phyloP scores from a whole-genome alignment of 129 eudicot genomes.

The Sambucus nigra region DNA sequence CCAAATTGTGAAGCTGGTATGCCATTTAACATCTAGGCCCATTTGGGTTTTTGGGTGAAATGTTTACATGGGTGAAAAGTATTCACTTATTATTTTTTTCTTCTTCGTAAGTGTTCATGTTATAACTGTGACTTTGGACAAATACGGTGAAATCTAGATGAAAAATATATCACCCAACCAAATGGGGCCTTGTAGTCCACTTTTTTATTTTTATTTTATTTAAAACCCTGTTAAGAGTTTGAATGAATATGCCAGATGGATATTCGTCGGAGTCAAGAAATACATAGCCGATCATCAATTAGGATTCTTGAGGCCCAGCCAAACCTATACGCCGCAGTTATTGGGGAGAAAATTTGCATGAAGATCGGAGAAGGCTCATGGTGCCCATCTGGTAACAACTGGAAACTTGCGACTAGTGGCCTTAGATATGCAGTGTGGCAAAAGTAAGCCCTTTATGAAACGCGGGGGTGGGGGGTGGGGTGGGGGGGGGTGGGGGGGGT shows the following conservation, averaged over 20 bases:
- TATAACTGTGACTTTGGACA: too few species aligned
- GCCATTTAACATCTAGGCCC: conserved; percentile 1
- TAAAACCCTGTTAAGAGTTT: background rate
- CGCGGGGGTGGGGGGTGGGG: conserved; percentile 3
- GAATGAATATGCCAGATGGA: conserved; percentile 38
- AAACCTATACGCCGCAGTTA: conserved; percentile 69
- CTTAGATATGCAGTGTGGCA: conserved; percentile 86
- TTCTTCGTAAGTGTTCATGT: too few species aligned
- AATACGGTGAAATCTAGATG: too few species aligned
- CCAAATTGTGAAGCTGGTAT: conserved; percentile 80
- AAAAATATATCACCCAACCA: too few species aligned
- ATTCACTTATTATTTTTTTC: too few species aligned
- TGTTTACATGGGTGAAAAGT: too few species aligned
- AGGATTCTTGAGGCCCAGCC: conserved; percentile 67
- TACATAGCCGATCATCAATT: conserved; percentile 64
- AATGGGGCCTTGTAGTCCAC: too few species aligned
- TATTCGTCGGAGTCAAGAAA: conserved; percentile 52
- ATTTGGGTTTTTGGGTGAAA: too few species aligned
- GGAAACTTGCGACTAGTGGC: conserved; percentile 80
- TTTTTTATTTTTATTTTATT: too few species aligned
- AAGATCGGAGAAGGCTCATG: conserved; percentile 86
- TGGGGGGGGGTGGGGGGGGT: too few species aligned
- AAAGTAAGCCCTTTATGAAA: conserved; percentile 28
- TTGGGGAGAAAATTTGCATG: conserved; percentile 71
- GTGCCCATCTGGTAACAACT: conserved; percentile 74